Conservation (phyloP, 345 rosid genomes). For the Turnera subulata region DNA sequence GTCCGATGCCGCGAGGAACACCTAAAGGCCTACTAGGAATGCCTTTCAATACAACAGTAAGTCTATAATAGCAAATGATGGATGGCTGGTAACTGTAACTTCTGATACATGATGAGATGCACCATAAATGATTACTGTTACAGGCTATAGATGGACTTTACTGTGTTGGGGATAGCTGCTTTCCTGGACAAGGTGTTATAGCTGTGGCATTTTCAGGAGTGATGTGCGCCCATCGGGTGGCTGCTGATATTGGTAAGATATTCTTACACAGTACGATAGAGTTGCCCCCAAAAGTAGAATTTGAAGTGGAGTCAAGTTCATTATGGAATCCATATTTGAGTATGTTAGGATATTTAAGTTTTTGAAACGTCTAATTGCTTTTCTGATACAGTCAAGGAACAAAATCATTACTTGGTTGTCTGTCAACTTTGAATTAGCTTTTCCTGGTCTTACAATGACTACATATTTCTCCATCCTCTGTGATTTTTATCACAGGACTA, state of each 20-base stretch:
- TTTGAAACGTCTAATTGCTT: too few relatives aligned
- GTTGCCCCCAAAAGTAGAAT: too few relatives aligned
- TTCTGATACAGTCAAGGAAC: too few relatives aligned
- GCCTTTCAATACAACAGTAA: constrained; percentile 93
- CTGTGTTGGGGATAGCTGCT: constrained; percentile 97
- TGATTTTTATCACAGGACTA: constrained; percentile 45
- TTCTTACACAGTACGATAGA: too few relatives aligned
- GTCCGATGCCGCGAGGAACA: constrained; percentile 80
- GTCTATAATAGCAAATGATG: constrained; percentile 8
- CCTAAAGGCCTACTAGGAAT: constrained; percentile 95
- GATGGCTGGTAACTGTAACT: constrained; percentile 1
- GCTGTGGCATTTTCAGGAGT: constrained; percentile 97
- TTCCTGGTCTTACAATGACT: neutral
- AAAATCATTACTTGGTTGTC: neutral
- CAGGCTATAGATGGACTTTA: constrained; percentile 77
- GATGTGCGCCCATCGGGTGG: constrained; percentile 96
- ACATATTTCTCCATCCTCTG: neutral
- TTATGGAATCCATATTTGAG: neutral
- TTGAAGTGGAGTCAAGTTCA: neutral
- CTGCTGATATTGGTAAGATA: constrained; percentile 85
- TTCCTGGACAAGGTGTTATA: constrained; percentile 98
- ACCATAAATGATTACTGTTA: constrained; percentile 19
- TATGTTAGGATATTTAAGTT: too few relatives aligned
- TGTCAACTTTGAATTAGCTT: neutral
- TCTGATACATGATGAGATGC: neutral